phyloP scores from a whole-genome alignment of 352 stramenopile species.

The Phytopythium mirpurense region DNA sequence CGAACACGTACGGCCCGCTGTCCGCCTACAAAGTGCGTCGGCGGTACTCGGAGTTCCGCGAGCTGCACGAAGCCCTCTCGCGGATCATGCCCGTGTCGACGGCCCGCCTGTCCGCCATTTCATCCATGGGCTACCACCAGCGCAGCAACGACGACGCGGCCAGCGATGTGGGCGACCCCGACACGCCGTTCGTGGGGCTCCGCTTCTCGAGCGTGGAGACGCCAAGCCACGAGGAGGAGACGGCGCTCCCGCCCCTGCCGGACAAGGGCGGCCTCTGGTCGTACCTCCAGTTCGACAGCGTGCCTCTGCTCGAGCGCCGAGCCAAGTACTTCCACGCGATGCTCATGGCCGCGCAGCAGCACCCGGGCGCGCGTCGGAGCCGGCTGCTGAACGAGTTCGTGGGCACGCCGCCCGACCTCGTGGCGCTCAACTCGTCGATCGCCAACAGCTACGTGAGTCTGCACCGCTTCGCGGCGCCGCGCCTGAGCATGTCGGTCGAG shows the following conservation, averaged over 20 bases:
- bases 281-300: conserved; percentile 62
- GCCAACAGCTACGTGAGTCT: conserved; percentile 75
- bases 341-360: conserved; percentile 45
- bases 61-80: conserved; percentile 44
- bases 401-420: conserved; percentile 49
- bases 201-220: conserved; percentile 21
- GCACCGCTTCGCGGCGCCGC: conserved; percentile 68
- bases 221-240: conserved; percentile 4
- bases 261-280: conserved; percentile 72
- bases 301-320: conserved; percentile 51
- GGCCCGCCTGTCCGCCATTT: conserved; percentile 19
- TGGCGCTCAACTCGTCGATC: conserved; percentile 48
- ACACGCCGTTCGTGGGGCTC: conserved; percentile 12
- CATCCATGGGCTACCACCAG: conserved; percentile 16
- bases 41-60: conserved; percentile 69
- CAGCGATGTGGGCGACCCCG: conserved; percentile 14
- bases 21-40: conserved; percentile 76
- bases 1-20: conserved; percentile 49
- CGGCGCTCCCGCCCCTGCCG: conserved; percentile 41
- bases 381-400: conserved; percentile 69
- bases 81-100: conserved; percentile 45
- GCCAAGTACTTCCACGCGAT: conserved; percentile 65
- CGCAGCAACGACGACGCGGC: conserved; percentile 24
- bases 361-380: conserved; percentile 37
- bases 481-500: conserved; percentile 61